Base-by-base conservation (phyloP, 495 filamentous ascomycete species). In the Thermochaetoides thermophila region DNA sequence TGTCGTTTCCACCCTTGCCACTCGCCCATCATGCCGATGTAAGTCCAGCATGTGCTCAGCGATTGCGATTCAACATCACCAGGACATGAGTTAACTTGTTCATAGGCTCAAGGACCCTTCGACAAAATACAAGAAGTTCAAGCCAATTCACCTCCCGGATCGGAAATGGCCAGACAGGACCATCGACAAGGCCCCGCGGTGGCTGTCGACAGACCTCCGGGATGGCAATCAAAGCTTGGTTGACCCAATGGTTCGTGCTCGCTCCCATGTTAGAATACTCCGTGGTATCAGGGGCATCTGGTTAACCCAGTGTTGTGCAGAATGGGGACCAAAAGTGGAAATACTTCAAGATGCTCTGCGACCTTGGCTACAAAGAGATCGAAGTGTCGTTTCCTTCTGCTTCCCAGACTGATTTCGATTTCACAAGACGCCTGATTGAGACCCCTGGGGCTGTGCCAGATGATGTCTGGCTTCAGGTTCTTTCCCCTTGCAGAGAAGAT, bases 321-420 rank as follows among this genome's bases (percentile, higher is more conserved):
- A 85, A 85, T 42, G 81, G 81, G 40, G 79, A 92, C 24, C 84
- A 95, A 63, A 97, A 97, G 69, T 89, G 74, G 70, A 60, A 66
- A 39, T 96, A 89, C 63, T 97, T 97, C 66, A 71, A 81, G 57
- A 93, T 93, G 84, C 71, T 97, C 20, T 74, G 81, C 42, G 74
- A 82, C 42, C 76, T 95, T 30, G 89, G 89, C 40, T 96, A 95
- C 66, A 96, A 95, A 57, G 89, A 97, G 58, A 93, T 97, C 44
- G 89, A 97, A 55, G 78, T 95, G 8, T 92, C 85, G 1, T 96
- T 93, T 59, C 89, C 89, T 21, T 91, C 86, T 4, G 81, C 87
- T 13, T 91, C 83, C 17, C 77, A 92, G 56, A 91, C 76, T 45
- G 89, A 96, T 52, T 95, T 84, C 64, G 84, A 93, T 57, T 96